A percentile compares a stretch with the other conserved stretches of the same genome.
Evolutionary conservation across 371 early-diverging fungal genomes (phyloP).

Genomic region (Mucor plumbeus): DNA sequence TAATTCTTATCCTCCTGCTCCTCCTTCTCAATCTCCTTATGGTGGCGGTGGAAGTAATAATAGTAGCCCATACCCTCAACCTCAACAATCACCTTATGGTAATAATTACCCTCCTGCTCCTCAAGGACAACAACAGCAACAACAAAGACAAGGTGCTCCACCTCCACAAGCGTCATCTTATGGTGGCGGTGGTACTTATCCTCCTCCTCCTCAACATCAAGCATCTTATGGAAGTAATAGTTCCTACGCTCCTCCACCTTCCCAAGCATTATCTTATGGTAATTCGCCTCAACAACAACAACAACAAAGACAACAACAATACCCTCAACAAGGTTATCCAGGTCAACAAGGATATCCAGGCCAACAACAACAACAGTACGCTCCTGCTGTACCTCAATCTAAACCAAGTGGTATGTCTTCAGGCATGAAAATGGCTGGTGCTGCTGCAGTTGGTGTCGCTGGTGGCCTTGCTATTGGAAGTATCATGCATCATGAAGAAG

Average conservation of each 20-base stretch:
- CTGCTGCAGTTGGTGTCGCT: constrained; percentile 42
- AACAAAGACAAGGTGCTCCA: constrained; percentile 7
- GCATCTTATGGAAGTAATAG: constrained; percentile 14
- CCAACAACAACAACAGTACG: constrained; percentile 3
- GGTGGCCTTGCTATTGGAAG: constrained; percentile 45
- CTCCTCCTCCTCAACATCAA: constrained; percentile 17
- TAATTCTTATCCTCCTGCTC: constrained; percentile 4
- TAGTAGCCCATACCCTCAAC: constrained; percentile 6
- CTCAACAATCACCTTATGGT: constrained; percentile 21
- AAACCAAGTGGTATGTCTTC: constrained; percentile 44
- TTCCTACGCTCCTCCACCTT: constrained; percentile 8
- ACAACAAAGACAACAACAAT: constrained; percentile 10
- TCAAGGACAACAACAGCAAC: neutral
- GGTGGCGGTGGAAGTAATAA: constrained; percentile 4
- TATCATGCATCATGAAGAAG: constrained; percentile 43
- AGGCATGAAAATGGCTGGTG: constrained; percentile 48
- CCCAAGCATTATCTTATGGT: constrained; percentile 2
- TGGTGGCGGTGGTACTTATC: neutral
- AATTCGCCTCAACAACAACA: neutral
- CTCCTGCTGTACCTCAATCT: constrained; percentile 21
- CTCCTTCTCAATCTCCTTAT: neutral
- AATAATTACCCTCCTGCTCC: constrained; percentile 14
- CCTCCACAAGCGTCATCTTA: constrained; percentile 2
- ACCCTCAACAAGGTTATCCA: constrained; percentile 12
- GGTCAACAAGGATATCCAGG: constrained; percentile 15